Evolutionary conservation across 345 rosid species (phyloP).

Genomic region (Eutrema heterophyllum): DNA sequence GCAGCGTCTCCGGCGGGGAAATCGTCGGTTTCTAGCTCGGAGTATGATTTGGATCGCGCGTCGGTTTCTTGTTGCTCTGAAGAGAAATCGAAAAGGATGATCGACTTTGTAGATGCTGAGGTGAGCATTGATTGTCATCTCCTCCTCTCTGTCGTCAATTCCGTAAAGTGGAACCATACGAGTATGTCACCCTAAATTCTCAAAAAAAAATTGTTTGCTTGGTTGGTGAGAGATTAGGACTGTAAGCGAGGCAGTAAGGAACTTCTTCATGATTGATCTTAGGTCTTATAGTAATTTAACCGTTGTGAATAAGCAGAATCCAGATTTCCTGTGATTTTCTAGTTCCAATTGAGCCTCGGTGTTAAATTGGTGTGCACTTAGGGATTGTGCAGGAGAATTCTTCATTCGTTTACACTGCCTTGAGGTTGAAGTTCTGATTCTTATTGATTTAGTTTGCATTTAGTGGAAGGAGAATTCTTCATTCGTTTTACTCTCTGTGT

Average conservation of each 20-base stretch:
- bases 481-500: background rate
- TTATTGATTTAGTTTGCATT: background rate
- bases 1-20: no score
- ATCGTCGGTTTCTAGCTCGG: no score
- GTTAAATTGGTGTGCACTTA: background rate
- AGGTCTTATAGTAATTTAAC: background rate
- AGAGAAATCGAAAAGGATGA: no score
- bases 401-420: background rate
- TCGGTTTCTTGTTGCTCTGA: no score
- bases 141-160: constrained; percentile 60
- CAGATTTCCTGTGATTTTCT: background rate
- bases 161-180: constrained; percentile 89
- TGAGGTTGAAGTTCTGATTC: background rate
- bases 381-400: background rate
- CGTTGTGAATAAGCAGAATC: background rate
- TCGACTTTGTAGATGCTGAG: no score
- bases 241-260: background rate
- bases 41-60: no score
- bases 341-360: background rate
- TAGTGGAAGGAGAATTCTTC: background rate
- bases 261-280: background rate
- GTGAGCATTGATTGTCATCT: no score
- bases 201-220: background rate
- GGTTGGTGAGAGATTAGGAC: background rate
- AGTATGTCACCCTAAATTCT: constrained; percentile 36